Base-by-base conservation (phyloP, 768 basidiomycete species). In the Kwoniella mangroviensis region DNA sequence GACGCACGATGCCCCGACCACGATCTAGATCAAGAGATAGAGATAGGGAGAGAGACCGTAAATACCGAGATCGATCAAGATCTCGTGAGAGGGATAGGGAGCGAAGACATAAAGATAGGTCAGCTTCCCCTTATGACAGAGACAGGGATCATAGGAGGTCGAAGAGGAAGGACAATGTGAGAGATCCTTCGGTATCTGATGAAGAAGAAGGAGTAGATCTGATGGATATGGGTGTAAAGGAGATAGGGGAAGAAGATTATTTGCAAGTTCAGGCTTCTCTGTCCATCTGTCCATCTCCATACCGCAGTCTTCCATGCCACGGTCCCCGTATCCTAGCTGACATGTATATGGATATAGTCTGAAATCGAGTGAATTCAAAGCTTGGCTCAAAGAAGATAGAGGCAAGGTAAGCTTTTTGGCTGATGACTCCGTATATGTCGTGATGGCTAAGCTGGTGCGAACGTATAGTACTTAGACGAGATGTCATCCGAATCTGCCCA, bases 221-320 rank as follows among this genome's bases (percentile, higher is more conserved):
- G 78, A 85, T 26, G 86, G 87, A 51, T 87, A 88, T 34, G 17
- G 82, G 82, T 0, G 75, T 78, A 17, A 83, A 86, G n/a, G 84
- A 87, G 19, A 91, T 96, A 71, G 88, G 87, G 0, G 91, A 92
- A 75, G 87, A 90, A 0, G 94, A 96, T 79, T 97, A 95, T 79
- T 97, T 94, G 82, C 81, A 64, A 63, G 82, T 73, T 51, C 0
- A 34, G 34, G 34, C 34, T 34, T 34, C 34, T 34, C 9, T 34
- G 34, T 34, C 6, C 34, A 34, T 34, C 34, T 34, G 34, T 34
- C 4, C 3, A 34, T 34, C 34, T 6, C 34, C 9, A 34, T 34
- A 34, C 9, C 3, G 6, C 6, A 7, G 34, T 34, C 34, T 6
- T 42, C 53, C 10, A n/a, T 40, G 28, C 10, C 11, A 19, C 1